Evolutionary conservation across 768 basidiomycete genomes (phyloP), one percentile per base, ranked within the genome.

Genomic region (Coprinopsis strossmayeri): DNA sequence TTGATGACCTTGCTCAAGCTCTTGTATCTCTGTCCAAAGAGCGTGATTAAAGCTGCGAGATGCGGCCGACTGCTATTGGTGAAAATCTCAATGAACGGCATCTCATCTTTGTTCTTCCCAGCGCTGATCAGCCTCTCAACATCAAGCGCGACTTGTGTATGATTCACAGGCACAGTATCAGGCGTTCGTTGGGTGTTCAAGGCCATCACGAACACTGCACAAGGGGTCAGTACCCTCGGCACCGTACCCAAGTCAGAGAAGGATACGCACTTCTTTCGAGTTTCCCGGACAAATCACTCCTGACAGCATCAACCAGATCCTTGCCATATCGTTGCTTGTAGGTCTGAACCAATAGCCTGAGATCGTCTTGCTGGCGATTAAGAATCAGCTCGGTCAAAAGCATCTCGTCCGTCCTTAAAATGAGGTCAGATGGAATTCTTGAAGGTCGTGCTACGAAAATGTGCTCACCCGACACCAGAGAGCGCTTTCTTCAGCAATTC

Each of bases 191-290:
- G 65, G 0, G 71, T 69, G n/a, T 64, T 67, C 17, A 78, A 57
- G 5, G 72, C 73, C 70, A 78, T 75, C 34, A 64, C 64, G 59
- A 78, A 78, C 67, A 79, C 72, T 66, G n/a, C n/a, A n/a, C n/a
- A 28, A 25, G 37, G n/a, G 18, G 12, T 37, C 27, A 7, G 9
- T 27, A 13, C 15, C 9, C 2, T 10, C 13, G 4, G 45, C 3
- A n/a, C n/a, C n/a, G 12, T 21, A 35, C 30, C 23, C 27, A 32
- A 21, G 17, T 9, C 13, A 48, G 17, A 54, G 39, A 53, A 49
- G 25, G 25, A 37, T 2, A 59, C 67, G 45, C 51, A 71, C 70
- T 53, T 42, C 61, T 59, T 46, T 66, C 58, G 1, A 58, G 57
- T 39, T 63, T 61, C 42, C 65, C 64, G 30, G 65, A 66, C 37